phyloP scores from a whole-genome alignment of 768 basidiomycete species.

The Hygrocybe coccinea region DNA sequence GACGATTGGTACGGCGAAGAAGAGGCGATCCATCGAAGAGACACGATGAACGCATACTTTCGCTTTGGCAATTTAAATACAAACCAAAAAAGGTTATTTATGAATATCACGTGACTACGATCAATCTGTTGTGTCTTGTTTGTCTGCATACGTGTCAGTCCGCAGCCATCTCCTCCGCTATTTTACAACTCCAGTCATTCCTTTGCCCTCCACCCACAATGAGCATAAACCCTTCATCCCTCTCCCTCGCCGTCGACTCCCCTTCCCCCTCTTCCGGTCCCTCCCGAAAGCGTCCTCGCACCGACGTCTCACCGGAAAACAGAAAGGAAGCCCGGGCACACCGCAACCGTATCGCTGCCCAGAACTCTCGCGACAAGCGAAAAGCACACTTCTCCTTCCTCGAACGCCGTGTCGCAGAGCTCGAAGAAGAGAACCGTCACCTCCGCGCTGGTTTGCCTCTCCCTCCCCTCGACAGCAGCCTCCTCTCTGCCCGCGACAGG shows the following conservation, averaged over 20 bases:
- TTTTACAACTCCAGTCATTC: not conserved
- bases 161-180: not conserved
- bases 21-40: no score
- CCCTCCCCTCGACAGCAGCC: slow-evolving; percentile 32
- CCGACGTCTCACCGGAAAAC: slow-evolving; percentile 61
- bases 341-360: slow-evolving; percentile 89
- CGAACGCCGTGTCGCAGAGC: slow-evolving; percentile 61
- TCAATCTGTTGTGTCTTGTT: not conserved
- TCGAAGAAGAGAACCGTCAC: slow-evolving; percentile 79
- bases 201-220: not conserved
- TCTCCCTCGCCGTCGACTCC: slow-evolving; percentile 20
- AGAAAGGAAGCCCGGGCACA: slow-evolving; percentile 85
- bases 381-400: slow-evolving; percentile 77
- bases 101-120: not conserved
- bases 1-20: slow-evolving; percentile 16
- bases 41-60: no score
- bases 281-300: slow-evolving; percentile 71
- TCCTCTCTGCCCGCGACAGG: slow-evolving; percentile 40
- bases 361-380: slow-evolving; percentile 86
- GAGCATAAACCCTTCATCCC: slow-evolving; percentile 30
- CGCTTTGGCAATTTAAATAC: not conserved
- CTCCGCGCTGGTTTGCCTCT: slow-evolving; percentile 51
- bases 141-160: not conserved
- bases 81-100: no score
- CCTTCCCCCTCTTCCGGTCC: slow-evolving; percentile 34